Conservation (phyloP, 768 basidiomycete genomes). For the Trametes coccinea region DNA sequence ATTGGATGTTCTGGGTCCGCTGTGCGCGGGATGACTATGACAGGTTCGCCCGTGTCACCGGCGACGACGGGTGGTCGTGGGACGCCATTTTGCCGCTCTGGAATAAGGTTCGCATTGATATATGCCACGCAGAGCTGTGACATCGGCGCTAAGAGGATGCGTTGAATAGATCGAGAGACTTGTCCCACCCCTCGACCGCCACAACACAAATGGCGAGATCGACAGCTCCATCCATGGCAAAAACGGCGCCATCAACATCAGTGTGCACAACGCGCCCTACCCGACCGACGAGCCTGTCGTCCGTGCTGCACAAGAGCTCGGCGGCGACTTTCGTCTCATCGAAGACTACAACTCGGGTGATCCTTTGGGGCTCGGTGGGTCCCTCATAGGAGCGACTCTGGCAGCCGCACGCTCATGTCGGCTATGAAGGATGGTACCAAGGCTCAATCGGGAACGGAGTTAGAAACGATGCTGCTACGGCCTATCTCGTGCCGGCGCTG, state of each 20-base stretch:
- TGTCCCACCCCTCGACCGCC: constrained; percentile 19
- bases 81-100: not conserved
- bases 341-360: constrained; percentile 44
- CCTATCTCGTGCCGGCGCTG: constrained; percentile 3
- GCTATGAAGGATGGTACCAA: not conserved
- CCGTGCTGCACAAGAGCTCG: constrained; percentile 36
- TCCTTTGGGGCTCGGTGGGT: constrained; percentile 42
- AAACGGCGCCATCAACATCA: constrained; percentile 23
- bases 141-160: no score
- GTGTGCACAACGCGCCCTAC: constrained; percentile 6
- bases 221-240: constrained; percentile 26
- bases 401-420: no score
- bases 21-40: not conserved
- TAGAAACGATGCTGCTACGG: constrained; percentile 1
- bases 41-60: not conserved
- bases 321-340: constrained; percentile 42
- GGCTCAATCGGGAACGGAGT: constrained; percentile 6
- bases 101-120: constrained; percentile 12
- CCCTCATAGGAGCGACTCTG: no score
- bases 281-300: constrained; percentile 23
- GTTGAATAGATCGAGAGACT: not conserved
- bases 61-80: constrained; percentile 1
- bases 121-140: constrained; percentile 17
- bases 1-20: not conserved
- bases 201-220: constrained; percentile 25